These are phyloP conservation scores for Epichloe coenophiala DNA, from an alignment of 2,329 filamentous ascomycete species.

Conservation along the genomic window DNA sequence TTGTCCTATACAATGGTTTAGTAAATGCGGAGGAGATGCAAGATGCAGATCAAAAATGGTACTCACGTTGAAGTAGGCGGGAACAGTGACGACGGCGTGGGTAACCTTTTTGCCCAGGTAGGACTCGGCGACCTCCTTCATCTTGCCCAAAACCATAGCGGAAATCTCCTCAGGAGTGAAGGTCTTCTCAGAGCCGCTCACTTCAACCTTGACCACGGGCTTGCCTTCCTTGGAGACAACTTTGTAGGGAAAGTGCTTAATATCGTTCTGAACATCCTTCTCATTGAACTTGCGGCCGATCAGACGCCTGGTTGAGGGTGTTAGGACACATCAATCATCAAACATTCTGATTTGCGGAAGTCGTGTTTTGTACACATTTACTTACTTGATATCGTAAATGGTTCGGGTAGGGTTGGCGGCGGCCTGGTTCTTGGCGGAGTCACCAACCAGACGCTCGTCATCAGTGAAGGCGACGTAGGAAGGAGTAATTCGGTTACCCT, in stretches of 20 bases:
- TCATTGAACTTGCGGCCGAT: constrained; percentile 75
- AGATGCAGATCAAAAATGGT: background rate
- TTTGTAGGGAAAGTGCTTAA: constrained; percentile 98
- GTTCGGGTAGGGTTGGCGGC: constrained; percentile 65
- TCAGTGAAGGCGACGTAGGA: constrained; percentile 96
- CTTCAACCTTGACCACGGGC: constrained; percentile 67
- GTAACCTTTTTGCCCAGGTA: constrained; percentile 76
- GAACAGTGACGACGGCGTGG: constrained; percentile 85
- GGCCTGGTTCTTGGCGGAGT: constrained; percentile 94
- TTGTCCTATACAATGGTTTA: constrained; percentile 43
- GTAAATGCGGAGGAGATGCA: background rate
- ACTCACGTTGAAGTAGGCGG: constrained; percentile 80
- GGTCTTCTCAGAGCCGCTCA: constrained; percentile 49
- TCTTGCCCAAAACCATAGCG: constrained; percentile 71
- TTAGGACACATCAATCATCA: background rate
- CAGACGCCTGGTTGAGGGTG: constrained; percentile 45
- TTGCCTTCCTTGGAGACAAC: constrained; percentile 82
- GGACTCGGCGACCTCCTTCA: constrained; percentile 70
- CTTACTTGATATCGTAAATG: constrained; percentile 74
- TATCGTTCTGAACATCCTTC: constrained; percentile 79
- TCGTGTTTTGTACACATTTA: constrained; percentile 8
- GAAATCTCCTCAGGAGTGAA: constrained; percentile 74
- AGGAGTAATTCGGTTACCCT: constrained; percentile 91
- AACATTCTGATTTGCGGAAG: background rate
- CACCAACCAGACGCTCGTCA: constrained; percentile 91